A percentile compares a stretch with the other conserved stretches of the same genome.
These are phyloP conservation scores for Diaporthe helianthi DNA, from an alignment of 2,329 filamentous ascomycete genomes.

Conservation along the genomic window DNA sequence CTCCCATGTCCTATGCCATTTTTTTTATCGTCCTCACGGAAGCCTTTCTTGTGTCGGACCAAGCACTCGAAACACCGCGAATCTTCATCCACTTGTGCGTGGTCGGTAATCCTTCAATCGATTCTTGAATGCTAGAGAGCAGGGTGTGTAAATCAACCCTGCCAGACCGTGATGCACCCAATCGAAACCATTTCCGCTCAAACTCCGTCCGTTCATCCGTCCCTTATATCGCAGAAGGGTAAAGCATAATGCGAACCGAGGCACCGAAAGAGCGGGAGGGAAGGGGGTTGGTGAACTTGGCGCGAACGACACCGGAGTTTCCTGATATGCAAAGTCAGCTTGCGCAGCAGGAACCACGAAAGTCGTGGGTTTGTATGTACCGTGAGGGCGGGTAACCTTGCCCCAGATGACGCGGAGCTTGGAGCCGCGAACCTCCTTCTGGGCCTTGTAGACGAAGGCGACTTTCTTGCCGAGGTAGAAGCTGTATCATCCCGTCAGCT, in stretches of 20 bases:
- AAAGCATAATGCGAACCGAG: slow-evolving; percentile 96
- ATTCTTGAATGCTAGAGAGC: slow-evolving; percentile 37
- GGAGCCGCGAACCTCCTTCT: slow-evolving; percentile 93
- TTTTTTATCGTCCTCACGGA: slow-evolving; percentile 27
- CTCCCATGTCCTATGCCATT: slow-evolving; percentile 27
- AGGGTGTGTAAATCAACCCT: slow-evolving; percentile 33
- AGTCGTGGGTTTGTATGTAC: slow-evolving; percentile 57
- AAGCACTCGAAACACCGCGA: slow-evolving; percentile 35
- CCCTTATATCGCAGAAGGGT: slow-evolving; percentile 95
- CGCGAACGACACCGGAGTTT: slow-evolving; percentile 97
- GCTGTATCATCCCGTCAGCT: slow-evolving; percentile 49
- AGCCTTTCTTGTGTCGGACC: slow-evolving; percentile 35
- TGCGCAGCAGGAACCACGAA: background rate
- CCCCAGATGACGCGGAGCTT: slow-evolving; percentile 99
- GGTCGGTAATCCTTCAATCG: slow-evolving; percentile 35
- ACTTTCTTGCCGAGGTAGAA: slow-evolving; percentile 99
- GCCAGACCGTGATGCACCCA: slow-evolving; percentile 38
- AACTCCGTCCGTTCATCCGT: slow-evolving; percentile 46
- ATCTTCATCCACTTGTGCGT: slow-evolving; percentile 35
- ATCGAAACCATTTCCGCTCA: slow-evolving; percentile 38
- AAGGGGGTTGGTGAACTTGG: slow-evolving; percentile 96
- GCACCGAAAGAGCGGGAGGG: slow-evolving; percentile 96
- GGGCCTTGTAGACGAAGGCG: slow-evolving; percentile 96
- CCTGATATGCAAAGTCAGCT: slow-evolving; percentile 56
- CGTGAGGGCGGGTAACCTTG: slow-evolving; percentile 95